Conservation (phyloP, 352 stramenopile genomes). For the Globisporangium emineosum region DNA sequence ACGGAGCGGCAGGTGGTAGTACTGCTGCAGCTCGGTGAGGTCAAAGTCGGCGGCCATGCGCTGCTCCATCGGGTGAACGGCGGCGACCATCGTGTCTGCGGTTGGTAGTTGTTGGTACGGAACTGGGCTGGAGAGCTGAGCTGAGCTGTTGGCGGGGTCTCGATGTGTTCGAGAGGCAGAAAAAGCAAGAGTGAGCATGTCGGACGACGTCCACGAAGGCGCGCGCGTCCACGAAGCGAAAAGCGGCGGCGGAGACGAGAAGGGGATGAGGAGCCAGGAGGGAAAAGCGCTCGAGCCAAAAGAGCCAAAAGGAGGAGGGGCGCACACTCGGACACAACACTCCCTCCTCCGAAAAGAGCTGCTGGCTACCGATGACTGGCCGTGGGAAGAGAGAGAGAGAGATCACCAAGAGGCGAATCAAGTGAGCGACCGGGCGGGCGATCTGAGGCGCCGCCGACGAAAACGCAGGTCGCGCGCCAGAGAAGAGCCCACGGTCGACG, state of each 20-base stretch:
- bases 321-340: background rate
- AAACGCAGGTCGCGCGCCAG: background rate
- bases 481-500: background rate
- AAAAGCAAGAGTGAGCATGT: slow-evolving; percentile 20
- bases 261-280: slow-evolving; percentile 2
- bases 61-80: slow-evolving; percentile 19
- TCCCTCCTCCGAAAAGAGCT: background rate
- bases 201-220: background rate
- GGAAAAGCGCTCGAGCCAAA: background rate
- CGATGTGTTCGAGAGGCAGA: slow-evolving; percentile 14
- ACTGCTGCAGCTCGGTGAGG: slow-evolving; percentile 77
- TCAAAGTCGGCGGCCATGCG: slow-evolving; percentile 71
- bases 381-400: background rate
- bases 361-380: slow-evolving; percentile 5
- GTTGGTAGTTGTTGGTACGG: background rate
- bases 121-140: background rate
- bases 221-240: background rate
- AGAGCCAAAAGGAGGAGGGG: background rate
- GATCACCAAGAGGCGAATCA: slow-evolving; percentile 10
- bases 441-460: background rate
- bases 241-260: background rate
- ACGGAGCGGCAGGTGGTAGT: slow-evolving; percentile 81
- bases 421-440: background rate
- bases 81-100: slow-evolving; percentile 9
- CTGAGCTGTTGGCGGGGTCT: background rate